Evolutionary conservation across 495 filamentous ascomycete genomes (phyloP).

Genomic region (Hyaloscypha variabilis): DNA sequence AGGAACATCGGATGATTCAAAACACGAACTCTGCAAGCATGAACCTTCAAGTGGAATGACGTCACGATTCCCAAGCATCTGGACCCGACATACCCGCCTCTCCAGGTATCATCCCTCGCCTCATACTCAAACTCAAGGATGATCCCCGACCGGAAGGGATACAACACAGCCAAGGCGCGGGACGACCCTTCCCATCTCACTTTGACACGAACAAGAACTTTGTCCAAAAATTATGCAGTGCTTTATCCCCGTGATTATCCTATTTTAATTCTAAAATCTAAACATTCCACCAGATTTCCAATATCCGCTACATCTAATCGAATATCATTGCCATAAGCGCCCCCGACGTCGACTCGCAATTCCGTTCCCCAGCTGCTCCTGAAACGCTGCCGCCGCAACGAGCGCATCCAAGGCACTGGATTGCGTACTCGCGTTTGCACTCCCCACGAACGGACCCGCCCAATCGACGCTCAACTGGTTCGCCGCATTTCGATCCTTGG

Average conservation of each 20-base stretch:
- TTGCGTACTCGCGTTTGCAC: constrained; percentile 60
- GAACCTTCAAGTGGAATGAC: not conserved
- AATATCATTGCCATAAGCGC: not conserved
- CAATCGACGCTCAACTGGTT: constrained; percentile 60
- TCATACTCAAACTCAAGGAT: not conserved
- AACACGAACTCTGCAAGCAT: not conserved
- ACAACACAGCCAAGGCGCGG: not conserved
- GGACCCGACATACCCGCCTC: not conserved
- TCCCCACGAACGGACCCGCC: constrained; percentile 53
- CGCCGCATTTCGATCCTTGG: constrained; percentile 52
- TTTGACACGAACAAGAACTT: too few relatives aligned
- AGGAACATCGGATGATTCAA: not conserved
- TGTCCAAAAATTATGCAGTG: too few relatives aligned
- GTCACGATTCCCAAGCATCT: not conserved
- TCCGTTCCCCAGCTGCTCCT: constrained; percentile 8
- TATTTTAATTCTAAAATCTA: too few relatives aligned
- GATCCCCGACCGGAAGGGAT: not conserved
- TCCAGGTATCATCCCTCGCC: not conserved
- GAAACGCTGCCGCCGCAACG: constrained; percentile 56
- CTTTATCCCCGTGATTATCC: too few relatives aligned
- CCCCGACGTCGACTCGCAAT: not conserved
- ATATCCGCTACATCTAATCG: too few relatives aligned
- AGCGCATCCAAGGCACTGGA: constrained; percentile 69
- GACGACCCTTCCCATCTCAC: not conserved
- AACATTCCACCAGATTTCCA: too few relatives aligned